Conservation (phyloP, 768 basidiomycete genomes). For the Hirschioporus abietinus region DNA sequence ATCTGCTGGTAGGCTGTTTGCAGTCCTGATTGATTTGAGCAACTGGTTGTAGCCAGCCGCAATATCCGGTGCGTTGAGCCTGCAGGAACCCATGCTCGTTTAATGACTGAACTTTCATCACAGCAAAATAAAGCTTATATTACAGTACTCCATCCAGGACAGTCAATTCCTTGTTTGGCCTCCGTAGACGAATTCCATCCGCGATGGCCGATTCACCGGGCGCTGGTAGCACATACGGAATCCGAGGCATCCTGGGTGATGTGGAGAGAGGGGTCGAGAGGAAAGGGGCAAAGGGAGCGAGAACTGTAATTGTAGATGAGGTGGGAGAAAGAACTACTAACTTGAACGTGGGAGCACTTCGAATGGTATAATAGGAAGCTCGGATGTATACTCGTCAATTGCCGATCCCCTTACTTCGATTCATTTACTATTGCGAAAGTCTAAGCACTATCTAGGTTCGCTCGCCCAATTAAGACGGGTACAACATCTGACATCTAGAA, state of each 20-base stretch:
- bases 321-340: not conserved
- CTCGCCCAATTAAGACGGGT: no score
- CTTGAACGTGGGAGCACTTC: not conserved
- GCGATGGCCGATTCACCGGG: slow-evolving; percentile 14
- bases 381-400: not conserved
- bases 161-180: slow-evolving; percentile 15
- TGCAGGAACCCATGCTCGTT: not conserved
- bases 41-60: slow-evolving; percentile 16
- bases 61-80: slow-evolving; percentile 17
- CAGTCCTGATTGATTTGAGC: slow-evolving; percentile 13
- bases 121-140: not conserved
- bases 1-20: slow-evolving; percentile 14
- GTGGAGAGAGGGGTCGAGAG: slow-evolving; percentile 1
- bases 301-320: not conserved
- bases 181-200: slow-evolving; percentile 16
- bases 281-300: not conserved
- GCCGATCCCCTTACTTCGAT: not conserved
- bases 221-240: slow-evolving; percentile 16
- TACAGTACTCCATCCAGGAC: slow-evolving; percentile 17
- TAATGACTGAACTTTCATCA: not conserved
- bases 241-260: slow-evolving; percentile 16
- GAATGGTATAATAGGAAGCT: not conserved
- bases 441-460: not conserved
- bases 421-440: not conserved
- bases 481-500: not conserved